These are phyloP conservation scores for Alternaria triticimaculans DNA, from an alignment of 2,329 filamentous ascomycete species.

Conservation along the genomic window DNA sequence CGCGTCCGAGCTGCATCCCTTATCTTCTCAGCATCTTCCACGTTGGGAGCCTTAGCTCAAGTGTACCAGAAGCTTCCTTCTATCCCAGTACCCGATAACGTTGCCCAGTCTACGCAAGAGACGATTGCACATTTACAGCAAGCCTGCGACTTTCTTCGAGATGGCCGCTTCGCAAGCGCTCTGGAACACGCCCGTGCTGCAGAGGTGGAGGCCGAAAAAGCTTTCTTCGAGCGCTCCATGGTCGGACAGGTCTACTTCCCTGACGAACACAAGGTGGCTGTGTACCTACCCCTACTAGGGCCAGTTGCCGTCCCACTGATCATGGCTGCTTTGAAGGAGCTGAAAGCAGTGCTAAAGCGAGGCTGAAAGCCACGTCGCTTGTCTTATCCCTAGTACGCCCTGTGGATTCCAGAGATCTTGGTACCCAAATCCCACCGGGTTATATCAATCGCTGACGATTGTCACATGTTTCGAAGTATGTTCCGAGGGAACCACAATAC, in stretches of 20 bases:
- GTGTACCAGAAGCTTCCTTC: constrained; percentile 80
- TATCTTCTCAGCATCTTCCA: constrained; percentile 87
- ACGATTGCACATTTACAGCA: constrained; percentile 79
- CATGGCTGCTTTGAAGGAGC: constrained; percentile 82
- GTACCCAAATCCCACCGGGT: neutral
- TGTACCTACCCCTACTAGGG: constrained; percentile 89
- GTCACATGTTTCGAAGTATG: neutral
- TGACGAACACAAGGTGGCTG: constrained; percentile 96
- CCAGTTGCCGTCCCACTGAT: constrained; percentile 89
- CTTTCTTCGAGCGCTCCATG: constrained; percentile 99
- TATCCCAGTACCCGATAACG: constrained; percentile 87
- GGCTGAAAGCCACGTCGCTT: constrained; percentile 13
- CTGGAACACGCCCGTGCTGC: constrained; percentile 83
- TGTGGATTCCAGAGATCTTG: neutral
- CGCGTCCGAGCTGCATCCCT: constrained; percentile 87
- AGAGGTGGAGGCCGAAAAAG: constrained; percentile 86
- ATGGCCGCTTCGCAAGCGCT: constrained; percentile 68
- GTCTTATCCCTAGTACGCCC: neutral
- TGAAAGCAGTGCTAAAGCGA: constrained; percentile 28
- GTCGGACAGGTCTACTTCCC: constrained; percentile 98
- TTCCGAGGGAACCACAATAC: neutral
- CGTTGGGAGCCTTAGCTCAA: constrained; percentile 88
- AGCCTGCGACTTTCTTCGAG: constrained; percentile 73
- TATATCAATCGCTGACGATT: neutral
- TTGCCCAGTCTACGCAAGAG: constrained; percentile 82